These are phyloP conservation scores for Rosa multiflora DNA, from an alignment of 306 rosid species.

Conservation along the genomic window DNA sequence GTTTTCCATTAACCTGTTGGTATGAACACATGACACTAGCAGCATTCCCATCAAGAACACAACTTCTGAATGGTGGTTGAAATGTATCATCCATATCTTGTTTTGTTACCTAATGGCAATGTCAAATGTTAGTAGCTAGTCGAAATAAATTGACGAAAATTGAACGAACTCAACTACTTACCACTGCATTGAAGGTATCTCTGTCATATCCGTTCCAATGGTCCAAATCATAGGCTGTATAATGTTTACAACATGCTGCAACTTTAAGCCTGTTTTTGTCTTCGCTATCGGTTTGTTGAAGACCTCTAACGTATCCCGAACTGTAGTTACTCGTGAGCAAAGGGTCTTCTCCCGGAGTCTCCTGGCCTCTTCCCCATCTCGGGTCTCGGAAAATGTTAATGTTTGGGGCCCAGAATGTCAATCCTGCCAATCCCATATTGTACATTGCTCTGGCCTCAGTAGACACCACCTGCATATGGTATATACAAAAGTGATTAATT, in stretches of 20 bases:
- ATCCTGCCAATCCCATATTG: conserved; percentile 94
- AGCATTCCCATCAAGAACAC: conserved; percentile 94
- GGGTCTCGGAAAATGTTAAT: conserved; percentile 97
- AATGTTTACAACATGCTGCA: conserved; percentile 98
- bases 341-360: conserved; percentile 98
- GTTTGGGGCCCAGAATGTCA: conserved; percentile 96
- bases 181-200: conserved; percentile 82
- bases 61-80: conserved; percentile 95
- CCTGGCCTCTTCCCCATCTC: conserved; percentile 98
- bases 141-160: conserved; percentile 1
- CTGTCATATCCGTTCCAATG: conserved; percentile 89
- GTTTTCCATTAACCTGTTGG: conserved; percentile 91
- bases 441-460: conserved; percentile 98
- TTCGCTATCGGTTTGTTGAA: conserved; percentile 69
- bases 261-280: conserved; percentile 76
- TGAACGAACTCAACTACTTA: conserved; percentile 31
- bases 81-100: conserved; percentile 96
- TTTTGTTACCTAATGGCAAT: conserved; percentile 48
- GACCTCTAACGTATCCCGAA: conserved; percentile 67
- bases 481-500: neutral
- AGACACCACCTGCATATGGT: conserved; percentile 68
- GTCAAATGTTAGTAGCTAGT: neutral
- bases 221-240: conserved; percentile 96
- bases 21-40: conserved; percentile 99
- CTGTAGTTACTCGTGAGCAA: conserved; percentile 77